Percentiles rank a stretch among this genome's conserved stretches.
These are phyloP conservation scores for Fusarium kyushuense DNA, from an alignment of 2,329 filamentous ascomycete genomes.

Conservation along the genomic window DNA sequence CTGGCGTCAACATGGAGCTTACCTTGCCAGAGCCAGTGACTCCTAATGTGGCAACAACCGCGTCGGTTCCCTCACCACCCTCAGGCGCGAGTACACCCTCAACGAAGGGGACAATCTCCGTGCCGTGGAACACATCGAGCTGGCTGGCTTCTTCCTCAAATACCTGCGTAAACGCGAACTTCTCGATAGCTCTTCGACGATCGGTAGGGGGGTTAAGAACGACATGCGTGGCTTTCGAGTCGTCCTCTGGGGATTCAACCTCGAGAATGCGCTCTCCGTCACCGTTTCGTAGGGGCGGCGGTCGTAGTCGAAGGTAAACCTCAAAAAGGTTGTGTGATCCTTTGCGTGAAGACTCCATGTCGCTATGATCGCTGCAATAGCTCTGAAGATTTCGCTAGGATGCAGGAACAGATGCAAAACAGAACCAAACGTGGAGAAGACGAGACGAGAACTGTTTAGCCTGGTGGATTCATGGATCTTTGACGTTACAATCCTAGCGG, in stretches of 20 bases:
- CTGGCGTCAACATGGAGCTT: constrained; percentile 35
- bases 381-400: constrained; percentile 13
- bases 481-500: constrained; percentile 27
- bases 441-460: constrained; percentile 22
- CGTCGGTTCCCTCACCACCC: constrained; percentile 85
- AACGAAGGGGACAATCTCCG: constrained; percentile 78
- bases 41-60: constrained; percentile 88
- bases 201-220: constrained; percentile 86
- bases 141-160: constrained; percentile 90
- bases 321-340: constrained; percentile 77
- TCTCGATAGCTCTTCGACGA: constrained; percentile 88
- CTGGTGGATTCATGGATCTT: constrained; percentile 40
- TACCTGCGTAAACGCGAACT: constrained; percentile 92
- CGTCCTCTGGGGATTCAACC: constrained; percentile 71
- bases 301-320: constrained; percentile 87
- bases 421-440: constrained; percentile 19
- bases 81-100: constrained; percentile 82
- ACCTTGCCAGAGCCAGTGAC: constrained; percentile 98
- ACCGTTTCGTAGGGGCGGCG: constrained; percentile 66
- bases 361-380: constrained; percentile 16
- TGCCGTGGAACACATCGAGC: constrained; percentile 86
- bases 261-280: constrained; percentile 77
- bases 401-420: constrained; percentile 21
- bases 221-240: constrained; percentile 72
- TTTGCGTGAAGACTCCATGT: constrained; percentile 56